Percentiles rank a stretch among this genome's conserved stretches.
These are phyloP conservation scores for Oryza nivara DNA, from an alignment of 176 grass and related monocot genomes.

Conservation along the genomic window DNA sequence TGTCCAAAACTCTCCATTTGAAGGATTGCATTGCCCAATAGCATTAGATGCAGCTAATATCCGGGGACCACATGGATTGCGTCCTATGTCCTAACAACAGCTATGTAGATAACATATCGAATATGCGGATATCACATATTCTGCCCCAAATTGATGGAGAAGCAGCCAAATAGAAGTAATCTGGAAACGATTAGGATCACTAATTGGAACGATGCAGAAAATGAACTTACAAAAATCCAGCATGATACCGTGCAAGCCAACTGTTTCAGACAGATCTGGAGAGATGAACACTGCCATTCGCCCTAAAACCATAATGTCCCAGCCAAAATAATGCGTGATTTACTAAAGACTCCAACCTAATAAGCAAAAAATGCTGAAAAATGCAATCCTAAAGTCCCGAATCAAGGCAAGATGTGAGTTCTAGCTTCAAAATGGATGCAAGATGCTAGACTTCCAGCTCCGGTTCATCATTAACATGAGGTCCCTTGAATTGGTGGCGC, in stretches of 20 bases:
- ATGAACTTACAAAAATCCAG: conserved; percentile 20
- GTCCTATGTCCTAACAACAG: conserved; percentile 21
- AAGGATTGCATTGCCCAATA: conserved; percentile 17
- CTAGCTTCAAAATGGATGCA: background rate
- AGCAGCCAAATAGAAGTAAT: conserved; percentile 20
- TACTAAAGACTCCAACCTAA: background rate
- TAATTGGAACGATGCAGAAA: conserved; percentile 24
- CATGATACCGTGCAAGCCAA: conserved; percentile 4
- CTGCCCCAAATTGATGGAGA: conserved; percentile 45
- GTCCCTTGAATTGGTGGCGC: background rate
- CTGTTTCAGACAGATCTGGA: background rate
- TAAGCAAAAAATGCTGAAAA: background rate
- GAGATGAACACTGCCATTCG: conserved; percentile 6
- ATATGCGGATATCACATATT: conserved; percentile 34
- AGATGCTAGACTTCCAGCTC: conserved; percentile 13
- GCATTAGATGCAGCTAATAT: conserved; percentile 30
- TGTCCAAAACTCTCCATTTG: background rate
- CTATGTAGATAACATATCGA: conserved; percentile 29
- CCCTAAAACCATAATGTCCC: background rate
- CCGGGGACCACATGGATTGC: conserved; percentile 36
- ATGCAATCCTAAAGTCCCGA: background rate
- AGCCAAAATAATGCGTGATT: conserved; percentile 7
- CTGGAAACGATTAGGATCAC: conserved; percentile 19
- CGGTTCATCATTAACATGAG: background rate
- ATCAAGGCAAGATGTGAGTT: background rate